These are phyloP conservation scores for Pinus tabuliformis DNA, from an alignment of 75 land plant genomes.

Conservation along the genomic window DNA sequence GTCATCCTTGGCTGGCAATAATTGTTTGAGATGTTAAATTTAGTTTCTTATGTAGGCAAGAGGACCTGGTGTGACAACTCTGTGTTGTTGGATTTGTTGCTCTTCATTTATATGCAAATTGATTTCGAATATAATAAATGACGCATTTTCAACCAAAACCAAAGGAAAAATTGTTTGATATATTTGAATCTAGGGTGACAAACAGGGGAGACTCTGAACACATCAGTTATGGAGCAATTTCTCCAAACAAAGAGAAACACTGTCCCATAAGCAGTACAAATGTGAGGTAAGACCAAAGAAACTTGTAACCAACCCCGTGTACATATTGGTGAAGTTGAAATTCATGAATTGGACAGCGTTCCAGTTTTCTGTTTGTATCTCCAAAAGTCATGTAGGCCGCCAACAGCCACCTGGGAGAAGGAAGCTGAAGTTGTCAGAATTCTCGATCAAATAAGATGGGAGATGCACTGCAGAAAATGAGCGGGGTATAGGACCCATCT, in stretches of 20 bases:
- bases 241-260: neutral
- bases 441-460: slow-evolving; percentile 49
- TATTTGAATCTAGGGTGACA: neutral
- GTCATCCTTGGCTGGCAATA: neutral
- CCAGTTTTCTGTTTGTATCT: neutral
- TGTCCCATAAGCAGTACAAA: neutral
- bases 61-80: too few relatives aligned
- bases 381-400: slow-evolving; percentile 16
- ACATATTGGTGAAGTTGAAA: neutral
- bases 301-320: neutral
- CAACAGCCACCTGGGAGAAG: slow-evolving; percentile 72
- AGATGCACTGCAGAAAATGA: slow-evolving; percentile 56
- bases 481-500: slow-evolving; percentile 66
- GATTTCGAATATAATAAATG: too few relatives aligned
- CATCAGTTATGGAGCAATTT: neutral
- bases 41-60: too few relatives aligned
- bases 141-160: too few relatives aligned
- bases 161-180: too few relatives aligned
- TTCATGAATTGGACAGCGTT: neutral
- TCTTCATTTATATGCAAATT: too few relatives aligned
- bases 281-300: neutral
- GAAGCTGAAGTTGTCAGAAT: slow-evolving; percentile 43
- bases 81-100: too few relatives aligned
- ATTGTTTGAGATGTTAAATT: neutral
- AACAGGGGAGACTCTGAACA: neutral